These are phyloP conservation scores for Lecanosticta acicola DNA, from an alignment of 2,329 filamentous ascomycete genomes.

Conservation along the genomic window DNA sequence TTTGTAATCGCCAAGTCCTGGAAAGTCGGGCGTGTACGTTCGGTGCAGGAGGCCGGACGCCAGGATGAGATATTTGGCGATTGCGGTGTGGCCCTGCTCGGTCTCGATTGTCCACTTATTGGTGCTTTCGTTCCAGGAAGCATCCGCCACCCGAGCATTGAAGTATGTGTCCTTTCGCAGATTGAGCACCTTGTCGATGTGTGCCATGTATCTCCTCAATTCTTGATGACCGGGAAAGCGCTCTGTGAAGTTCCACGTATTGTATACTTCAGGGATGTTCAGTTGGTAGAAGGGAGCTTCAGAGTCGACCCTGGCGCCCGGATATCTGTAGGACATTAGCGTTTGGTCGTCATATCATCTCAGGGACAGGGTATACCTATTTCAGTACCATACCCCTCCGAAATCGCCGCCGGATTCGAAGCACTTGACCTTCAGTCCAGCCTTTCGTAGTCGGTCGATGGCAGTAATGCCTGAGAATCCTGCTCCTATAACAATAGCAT, in stretches of 20 bases:
- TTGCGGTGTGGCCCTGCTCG: slow-evolving; percentile 38
- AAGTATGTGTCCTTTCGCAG: slow-evolving; percentile 55
- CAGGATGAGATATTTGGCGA: slow-evolving; percentile 35
- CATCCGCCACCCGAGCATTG: slow-evolving; percentile 51
- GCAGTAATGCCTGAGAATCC: slow-evolving; percentile 40
- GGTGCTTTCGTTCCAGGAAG: slow-evolving; percentile 45
- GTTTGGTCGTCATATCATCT: slow-evolving; percentile 39
- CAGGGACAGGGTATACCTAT: slow-evolving; percentile 33
- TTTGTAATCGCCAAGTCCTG: slow-evolving; percentile 35
- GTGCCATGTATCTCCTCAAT: slow-evolving; percentile 54
- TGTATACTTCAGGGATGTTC: slow-evolving; percentile 40
- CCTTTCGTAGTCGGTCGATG: slow-evolving; percentile 31
- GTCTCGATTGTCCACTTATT: slow-evolving; percentile 50
- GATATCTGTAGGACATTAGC: slow-evolving; percentile 33
- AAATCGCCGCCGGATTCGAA: slow-evolving; percentile 34
- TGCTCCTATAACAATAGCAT: slow-evolving; percentile 34
- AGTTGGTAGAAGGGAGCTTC: slow-evolving; percentile 46
- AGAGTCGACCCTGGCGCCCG: slow-evolving; percentile 45
- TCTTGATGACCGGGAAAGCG: slow-evolving; percentile 35
- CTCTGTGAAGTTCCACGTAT: slow-evolving; percentile 51
- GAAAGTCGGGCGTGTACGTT: slow-evolving; percentile 35
- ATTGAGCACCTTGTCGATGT: slow-evolving; percentile 52
- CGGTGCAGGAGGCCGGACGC: slow-evolving; percentile 36
- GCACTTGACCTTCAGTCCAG: slow-evolving; percentile 31
- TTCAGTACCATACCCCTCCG: slow-evolving; percentile 38